Base-by-base conservation (phyloP, 179 eudicot genomes). In the Carnegiea gigantea region DNA sequence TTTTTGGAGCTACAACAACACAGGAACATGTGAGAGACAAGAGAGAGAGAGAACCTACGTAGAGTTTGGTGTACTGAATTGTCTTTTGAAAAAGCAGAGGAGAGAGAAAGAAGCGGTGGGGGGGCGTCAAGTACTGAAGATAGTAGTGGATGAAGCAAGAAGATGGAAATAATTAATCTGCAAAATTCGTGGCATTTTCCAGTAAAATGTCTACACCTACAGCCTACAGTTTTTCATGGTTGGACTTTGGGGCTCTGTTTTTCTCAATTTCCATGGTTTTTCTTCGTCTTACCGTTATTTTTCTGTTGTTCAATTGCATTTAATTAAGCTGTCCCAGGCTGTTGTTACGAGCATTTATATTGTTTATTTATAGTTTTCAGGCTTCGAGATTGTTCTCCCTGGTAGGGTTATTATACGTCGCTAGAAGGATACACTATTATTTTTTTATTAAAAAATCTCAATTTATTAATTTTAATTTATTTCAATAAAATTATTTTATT, bases 1-100 rank as follows among this genome's bases (percentile, higher is more conserved):
- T 23, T 26, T 75, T 26, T 49, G 62, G 67, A 62, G 79, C 51
- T 17, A n/a, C n/a, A 77, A n/a, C n/a, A 77, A 40, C 38, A 57
- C 26, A 57, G 71, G 12, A 43, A 38, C 46, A 82, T 26, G 53
- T 20, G 64, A 64, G 26, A 49, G 36, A 33, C 0, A 3, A 33
- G 68, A 62, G 46, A 70, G 44, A 6, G 36, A 26, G 40, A 4
- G 21, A 60, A 8, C 21, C 10, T 65, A 65, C 36, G 38, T 10
- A 64, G 9, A 28, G 71, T 67, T 67, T 26, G 71, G 71, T 24
- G 71, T 10, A n/a, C 38, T 67, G 70, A 51, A 40, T 40, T 40
- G 44, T 11, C 57, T 51, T 7, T 40, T 51, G 33, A 65, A 65
- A 60, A 26, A 65, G 70, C 30, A 65, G 14, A 26, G 44, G 33